phyloP scores from a whole-genome alignment of 164 flowering plant genomes.

The Cinnamomum micranthum region DNA sequence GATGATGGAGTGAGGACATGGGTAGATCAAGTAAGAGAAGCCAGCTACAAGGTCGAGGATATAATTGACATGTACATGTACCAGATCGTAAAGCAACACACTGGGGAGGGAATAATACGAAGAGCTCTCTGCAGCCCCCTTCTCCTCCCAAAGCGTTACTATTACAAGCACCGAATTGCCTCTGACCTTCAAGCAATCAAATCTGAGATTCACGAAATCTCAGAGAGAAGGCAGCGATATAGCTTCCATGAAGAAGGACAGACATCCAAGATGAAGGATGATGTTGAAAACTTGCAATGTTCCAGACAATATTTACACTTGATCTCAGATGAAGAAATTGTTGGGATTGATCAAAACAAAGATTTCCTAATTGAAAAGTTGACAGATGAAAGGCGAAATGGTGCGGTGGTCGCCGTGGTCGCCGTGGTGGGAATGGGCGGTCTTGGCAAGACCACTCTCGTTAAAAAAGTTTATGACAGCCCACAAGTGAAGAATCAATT shows the following conservation, averaged over 20 bases:
- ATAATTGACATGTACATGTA: neutral
- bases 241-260: neutral
- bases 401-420: neutral
- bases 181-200: no score
- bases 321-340: constrained; percentile 13
- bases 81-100: no score
- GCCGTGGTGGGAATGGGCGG: constrained; percentile 18
- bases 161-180: no score
- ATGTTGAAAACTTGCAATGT: neutral
- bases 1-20: neutral
- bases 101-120: no score
- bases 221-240: no score
- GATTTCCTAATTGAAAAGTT: constrained; percentile 28
- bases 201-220: no score
- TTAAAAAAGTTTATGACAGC: constrained; percentile 11
- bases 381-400: neutral
- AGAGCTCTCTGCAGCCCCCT: no score
- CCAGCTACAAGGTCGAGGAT: neutral
- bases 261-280: neutral
- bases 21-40: neutral
- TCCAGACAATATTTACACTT: neutral
- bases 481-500: neutral
- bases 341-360: constrained; percentile 33
- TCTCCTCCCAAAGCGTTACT: no score
- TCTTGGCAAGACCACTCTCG: constrained; percentile 21